Evolutionary conservation across 768 basidiomycete species (phyloP).

Genomic region (Russula olivacea): DNA sequence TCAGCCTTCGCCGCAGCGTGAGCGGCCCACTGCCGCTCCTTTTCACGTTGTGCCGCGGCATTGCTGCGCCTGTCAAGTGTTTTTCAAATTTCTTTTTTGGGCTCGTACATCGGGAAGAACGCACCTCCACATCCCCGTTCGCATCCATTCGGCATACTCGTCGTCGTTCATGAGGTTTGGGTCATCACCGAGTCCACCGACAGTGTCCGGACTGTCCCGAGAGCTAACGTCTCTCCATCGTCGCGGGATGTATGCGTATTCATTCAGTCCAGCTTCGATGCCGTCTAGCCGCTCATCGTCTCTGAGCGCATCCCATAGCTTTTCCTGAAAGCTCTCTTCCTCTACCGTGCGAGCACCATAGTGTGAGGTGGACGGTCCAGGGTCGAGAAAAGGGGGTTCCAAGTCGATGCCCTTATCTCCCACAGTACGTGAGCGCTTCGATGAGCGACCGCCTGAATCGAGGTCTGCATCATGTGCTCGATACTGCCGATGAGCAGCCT

Average conservation of each 20-base stretch:
- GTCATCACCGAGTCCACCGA: conserved; percentile 30
- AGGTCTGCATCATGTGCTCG: neutral
- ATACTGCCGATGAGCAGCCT: conserved; percentile 31
- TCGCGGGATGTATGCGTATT: conserved; percentile 65
- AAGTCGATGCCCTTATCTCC: neutral
- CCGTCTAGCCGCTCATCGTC: conserved; percentile 67
- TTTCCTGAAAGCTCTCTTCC: conserved; percentile 69
- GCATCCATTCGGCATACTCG: conserved; percentile 82
- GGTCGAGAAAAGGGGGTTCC: conserved; percentile 11
- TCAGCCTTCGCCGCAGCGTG: conserved; percentile 51
- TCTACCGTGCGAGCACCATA: conserved; percentile 42
- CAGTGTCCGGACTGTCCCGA: conserved; percentile 38
- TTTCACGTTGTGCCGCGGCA: conserved; percentile 59
- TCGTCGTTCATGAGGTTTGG: conserved; percentile 68
- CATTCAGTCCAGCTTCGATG: conserved; percentile 57
- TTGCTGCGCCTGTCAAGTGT: conserved; percentile 51
- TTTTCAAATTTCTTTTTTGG: neutral
- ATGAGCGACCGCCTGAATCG: neutral
- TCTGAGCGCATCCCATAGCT: conserved; percentile 63
- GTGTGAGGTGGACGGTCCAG: conserved; percentile 35
- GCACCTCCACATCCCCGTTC: conserved; percentile 79
- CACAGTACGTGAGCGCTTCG: conserved; percentile 20
- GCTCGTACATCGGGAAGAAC: conserved; percentile 24
- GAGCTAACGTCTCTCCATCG: conserved; percentile 51
- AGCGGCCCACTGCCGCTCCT: conserved; percentile 49